phyloP scores from a whole-genome alignment of 2,329 filamentous ascomycete genomes.

The Gaeumannomyces tritici region DNA sequence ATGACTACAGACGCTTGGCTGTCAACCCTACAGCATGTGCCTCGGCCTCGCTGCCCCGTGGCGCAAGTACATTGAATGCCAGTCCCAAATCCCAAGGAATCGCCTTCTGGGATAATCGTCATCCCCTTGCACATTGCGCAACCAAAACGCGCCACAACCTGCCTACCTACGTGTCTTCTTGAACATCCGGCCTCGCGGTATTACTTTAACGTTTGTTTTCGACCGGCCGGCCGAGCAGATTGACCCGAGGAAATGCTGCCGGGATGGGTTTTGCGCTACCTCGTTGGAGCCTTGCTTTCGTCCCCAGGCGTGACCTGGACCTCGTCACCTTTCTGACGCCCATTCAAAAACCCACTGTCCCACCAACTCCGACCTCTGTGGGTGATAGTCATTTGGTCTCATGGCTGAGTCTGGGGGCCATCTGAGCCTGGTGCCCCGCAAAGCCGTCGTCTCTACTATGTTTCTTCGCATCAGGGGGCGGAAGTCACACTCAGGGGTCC shows the following conservation, averaged over 20 bases:
- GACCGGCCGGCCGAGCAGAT: no score
- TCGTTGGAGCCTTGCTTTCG: no score
- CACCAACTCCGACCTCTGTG: background rate
- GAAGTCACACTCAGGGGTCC: background rate
- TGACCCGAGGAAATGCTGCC: no score
- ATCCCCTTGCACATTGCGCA: background rate
- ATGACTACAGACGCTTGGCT: no score
- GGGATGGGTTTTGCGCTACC: no score
- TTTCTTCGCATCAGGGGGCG: background rate
- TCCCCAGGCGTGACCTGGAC: background rate
- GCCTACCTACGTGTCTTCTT: no score
- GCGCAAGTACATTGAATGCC: background rate
- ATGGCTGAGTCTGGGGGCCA: no score
- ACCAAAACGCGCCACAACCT: background rate
- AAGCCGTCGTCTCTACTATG: background rate
- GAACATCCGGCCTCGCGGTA: no score
- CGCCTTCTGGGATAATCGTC: background rate
- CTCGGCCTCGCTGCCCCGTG: background rate
- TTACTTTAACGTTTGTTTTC: no score
- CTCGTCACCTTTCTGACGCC: background rate
- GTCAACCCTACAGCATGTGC: no score
- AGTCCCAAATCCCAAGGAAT: background rate
- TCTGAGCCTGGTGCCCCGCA: background rate
- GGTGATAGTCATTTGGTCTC: background rate
- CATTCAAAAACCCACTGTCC: background rate